These are phyloP conservation scores for Speleostelium caveatum DNA, from an alignment of 78 protist genomes.

Conservation along the genomic window DNA sequence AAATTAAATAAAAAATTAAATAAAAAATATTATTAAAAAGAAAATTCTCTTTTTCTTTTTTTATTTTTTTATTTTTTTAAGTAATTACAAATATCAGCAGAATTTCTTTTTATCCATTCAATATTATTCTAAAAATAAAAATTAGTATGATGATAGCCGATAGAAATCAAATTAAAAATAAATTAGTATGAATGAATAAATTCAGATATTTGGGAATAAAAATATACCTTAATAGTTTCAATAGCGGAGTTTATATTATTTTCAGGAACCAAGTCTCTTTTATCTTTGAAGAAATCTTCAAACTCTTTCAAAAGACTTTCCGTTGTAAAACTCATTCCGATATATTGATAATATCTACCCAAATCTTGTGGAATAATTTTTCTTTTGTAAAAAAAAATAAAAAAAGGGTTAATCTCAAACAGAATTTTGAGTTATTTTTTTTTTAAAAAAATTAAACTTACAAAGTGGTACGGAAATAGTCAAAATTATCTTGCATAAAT, in stretches of 20 bases:
- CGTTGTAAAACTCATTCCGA: neutral
- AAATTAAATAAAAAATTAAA: neutral
- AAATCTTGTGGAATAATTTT: conserved; percentile 3
- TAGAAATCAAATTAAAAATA: too few relatives aligned
- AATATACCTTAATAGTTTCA: conserved; percentile 15
- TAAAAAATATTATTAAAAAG: neutral
- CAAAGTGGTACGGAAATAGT: too few relatives aligned
- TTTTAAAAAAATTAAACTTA: too few relatives aligned
- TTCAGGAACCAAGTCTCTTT: neutral
- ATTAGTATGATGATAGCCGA: too few relatives aligned
- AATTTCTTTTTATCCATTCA: conserved; percentile 28
- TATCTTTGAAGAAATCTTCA: conserved; percentile 4
- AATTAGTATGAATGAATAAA: too few relatives aligned
- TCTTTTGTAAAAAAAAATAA: too few relatives aligned
- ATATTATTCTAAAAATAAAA: too few relatives aligned
- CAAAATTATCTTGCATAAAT: conserved; percentile 7
- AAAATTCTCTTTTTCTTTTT: neutral
- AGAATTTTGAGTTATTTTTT: too few relatives aligned
- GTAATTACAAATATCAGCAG: neutral
- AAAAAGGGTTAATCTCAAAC: neutral
- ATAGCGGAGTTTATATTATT: neutral
- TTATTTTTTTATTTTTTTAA: neutral
- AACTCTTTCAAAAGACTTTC: neutral
- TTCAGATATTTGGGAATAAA: too few relatives aligned
- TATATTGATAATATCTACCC: neutral